Conservation (phyloP, 345 rosid species). For the Excoecaria agallocha region DNA sequence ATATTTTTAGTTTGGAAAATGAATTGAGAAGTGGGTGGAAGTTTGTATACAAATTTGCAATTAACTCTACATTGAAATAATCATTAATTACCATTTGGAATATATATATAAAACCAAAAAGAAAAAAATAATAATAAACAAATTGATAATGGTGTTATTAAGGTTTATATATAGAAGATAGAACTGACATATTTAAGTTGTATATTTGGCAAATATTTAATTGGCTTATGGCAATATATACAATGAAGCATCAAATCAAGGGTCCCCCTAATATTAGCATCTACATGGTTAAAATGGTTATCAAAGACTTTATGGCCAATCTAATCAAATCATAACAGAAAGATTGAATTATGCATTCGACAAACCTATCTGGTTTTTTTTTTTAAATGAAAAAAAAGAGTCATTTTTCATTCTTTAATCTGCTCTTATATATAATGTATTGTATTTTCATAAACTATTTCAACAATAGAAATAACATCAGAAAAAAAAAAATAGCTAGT, state of each 20-base stretch:
- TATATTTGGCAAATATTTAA: background rate
- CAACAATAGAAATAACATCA: conserved; percentile 23
- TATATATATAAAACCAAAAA: too few species aligned
- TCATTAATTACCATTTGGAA: too few species aligned
- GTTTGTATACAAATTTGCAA: too few species aligned
- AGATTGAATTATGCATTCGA: conserved; percentile 15
- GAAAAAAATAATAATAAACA: too few species aligned
- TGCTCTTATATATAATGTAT: too few species aligned
- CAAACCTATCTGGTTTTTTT: conserved; percentile 14
- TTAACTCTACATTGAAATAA: too few species aligned
- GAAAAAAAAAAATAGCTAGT: background rate
- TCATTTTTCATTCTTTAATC: background rate
- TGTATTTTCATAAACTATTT: background rate
- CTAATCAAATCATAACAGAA: conserved; percentile 31
- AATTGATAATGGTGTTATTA: too few species aligned
- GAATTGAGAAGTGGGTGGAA: too few species aligned
- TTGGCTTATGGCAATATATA: background rate
- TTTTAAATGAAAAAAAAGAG: background rate
- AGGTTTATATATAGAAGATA: background rate
- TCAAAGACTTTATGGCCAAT: conserved; percentile 33
- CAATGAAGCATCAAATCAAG: conserved; percentile 10
- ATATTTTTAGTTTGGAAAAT: too few species aligned
- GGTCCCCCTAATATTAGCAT: conserved; percentile 1
- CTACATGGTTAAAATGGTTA: conserved; percentile 5
- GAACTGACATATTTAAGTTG: background rate